phyloP scores from a whole-genome alignment of 768 basidiomycete genomes.

The Lactarius hatsudake region DNA sequence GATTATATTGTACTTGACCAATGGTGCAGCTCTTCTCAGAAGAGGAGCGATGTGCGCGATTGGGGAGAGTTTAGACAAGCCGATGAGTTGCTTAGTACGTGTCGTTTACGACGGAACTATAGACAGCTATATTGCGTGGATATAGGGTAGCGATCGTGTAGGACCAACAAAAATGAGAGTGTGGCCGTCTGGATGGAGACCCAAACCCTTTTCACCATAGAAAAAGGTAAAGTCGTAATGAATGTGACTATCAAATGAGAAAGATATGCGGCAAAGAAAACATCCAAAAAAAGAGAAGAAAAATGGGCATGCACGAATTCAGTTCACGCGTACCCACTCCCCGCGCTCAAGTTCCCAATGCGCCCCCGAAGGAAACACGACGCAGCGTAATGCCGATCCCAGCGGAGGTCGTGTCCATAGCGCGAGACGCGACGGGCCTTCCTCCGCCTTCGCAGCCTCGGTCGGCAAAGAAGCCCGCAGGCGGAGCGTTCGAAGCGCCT shows the following conservation, averaged over 20 bases:
- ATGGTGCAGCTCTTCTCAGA: too few species aligned
- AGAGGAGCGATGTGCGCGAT: too few species aligned
- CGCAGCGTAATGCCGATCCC: slow-evolving; percentile 29
- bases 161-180: not conserved
- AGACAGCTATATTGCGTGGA: not conserved
- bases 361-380: slow-evolving; percentile 34
- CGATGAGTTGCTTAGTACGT: not conserved
- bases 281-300: not conserved
- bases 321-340: slow-evolving; percentile 12
- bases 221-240: not conserved
- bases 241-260: not conserved
- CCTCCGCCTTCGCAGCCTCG: slow-evolving; percentile 38
- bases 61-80: too few species aligned
- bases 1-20: too few species aligned
- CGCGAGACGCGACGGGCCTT: slow-evolving; percentile 30
- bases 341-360: slow-evolving; percentile 28
- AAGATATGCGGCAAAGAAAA: not conserved
- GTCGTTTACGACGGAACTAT: not conserved
- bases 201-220: not conserved
- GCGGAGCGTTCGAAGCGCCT: slow-evolving; percentile 32
- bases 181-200: not conserved
- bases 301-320: not conserved
- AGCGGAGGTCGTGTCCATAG: slow-evolving; percentile 31
- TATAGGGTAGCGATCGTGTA: not conserved
- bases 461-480: slow-evolving; percentile 40